Evolutionary conservation across 768 basidiomycete species (phyloP).

Genomic region (Daedalea quercina): DNA sequence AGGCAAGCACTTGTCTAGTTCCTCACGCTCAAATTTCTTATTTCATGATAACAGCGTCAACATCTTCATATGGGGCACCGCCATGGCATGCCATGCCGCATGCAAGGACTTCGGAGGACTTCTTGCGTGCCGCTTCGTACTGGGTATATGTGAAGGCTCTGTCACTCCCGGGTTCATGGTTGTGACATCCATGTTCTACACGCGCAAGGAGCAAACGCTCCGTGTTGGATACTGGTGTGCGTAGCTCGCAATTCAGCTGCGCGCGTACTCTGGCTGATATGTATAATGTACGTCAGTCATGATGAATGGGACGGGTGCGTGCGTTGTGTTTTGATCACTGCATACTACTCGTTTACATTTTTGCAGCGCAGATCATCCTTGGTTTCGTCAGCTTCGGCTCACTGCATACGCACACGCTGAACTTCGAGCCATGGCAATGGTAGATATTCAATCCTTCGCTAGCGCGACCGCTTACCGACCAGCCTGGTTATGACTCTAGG

Average conservation of each 20-base stretch:
- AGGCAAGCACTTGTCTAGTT: slow-evolving; percentile 37
- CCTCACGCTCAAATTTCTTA: background rate
- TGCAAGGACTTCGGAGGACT: slow-evolving; percentile 65
- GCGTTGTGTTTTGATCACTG: background rate
- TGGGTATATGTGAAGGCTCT: slow-evolving; percentile 68
- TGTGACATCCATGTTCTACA: slow-evolving; percentile 75
- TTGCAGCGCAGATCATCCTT: slow-evolving; percentile 57
- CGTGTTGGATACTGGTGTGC: slow-evolving; percentile 75
- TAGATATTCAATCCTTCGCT: slow-evolving; percentile 12
- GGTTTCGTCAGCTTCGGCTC: slow-evolving; percentile 65
- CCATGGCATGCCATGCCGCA: slow-evolving; percentile 57
- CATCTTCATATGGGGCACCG: slow-evolving; percentile 59
- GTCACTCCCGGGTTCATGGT: slow-evolving; percentile 76
- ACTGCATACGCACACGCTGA: slow-evolving; percentile 48
- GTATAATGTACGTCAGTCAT: slow-evolving; percentile 38
- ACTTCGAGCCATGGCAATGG: slow-evolving; percentile 75
- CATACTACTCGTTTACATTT: background rate
- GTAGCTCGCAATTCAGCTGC: slow-evolving; percentile 13
- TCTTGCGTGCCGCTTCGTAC: slow-evolving; percentile 53
- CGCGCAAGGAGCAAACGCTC: slow-evolving; percentile 58
- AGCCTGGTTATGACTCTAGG: slow-evolving; percentile 28
- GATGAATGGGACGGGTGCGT: slow-evolving; percentile 65
- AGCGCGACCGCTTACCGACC: background rate
- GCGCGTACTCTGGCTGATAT: background rate
- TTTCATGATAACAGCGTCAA: slow-evolving; percentile 45